Evolutionary conservation across 2,329 filamentous ascomycete species (phyloP).

Genomic region (Alternaria burnsii): DNA sequence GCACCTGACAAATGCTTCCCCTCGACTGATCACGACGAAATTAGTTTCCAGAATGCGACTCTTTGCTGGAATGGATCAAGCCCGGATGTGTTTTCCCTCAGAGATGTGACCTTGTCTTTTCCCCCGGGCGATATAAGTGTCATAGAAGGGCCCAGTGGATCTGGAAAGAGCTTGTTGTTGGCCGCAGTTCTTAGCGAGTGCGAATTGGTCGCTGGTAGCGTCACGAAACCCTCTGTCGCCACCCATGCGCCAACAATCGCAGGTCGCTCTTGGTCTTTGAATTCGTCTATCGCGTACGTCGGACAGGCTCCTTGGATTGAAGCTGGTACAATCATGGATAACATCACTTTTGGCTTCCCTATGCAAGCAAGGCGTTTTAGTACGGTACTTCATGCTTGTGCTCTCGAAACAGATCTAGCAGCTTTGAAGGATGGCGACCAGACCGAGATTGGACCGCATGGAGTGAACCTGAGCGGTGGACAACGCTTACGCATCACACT

Average conservation of each 20-base stretch:
- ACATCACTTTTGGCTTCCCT: not conserved
- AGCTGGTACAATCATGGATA: not conserved
- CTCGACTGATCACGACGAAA: not conserved
- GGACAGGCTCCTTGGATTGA: constrained; percentile 1
- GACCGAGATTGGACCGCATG: not conserved
- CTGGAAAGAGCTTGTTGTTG: not conserved
- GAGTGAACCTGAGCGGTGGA: constrained; percentile 1
- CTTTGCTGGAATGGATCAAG: not conserved
- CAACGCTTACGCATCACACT: not conserved
- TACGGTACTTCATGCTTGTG: not conserved
- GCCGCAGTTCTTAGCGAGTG: not conserved
- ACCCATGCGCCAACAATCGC: not conserved
- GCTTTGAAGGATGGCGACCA: not conserved
- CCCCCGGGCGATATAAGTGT: not conserved
- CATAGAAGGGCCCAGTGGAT: not conserved
- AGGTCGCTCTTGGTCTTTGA: not conserved
- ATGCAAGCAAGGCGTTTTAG: not conserved
- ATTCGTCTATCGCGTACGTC: not conserved
- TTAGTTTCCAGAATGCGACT: not conserved
- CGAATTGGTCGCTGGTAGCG: not conserved
- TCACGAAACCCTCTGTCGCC: not conserved
- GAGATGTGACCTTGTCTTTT: not conserved
- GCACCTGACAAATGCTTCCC: not conserved
- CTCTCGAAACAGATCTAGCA: not conserved
- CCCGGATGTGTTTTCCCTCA: not conserved